Evolutionary conservation across 2,329 filamentous ascomycete genomes (phyloP).

Genomic region (Conoideocrella luteorostrata): DNA sequence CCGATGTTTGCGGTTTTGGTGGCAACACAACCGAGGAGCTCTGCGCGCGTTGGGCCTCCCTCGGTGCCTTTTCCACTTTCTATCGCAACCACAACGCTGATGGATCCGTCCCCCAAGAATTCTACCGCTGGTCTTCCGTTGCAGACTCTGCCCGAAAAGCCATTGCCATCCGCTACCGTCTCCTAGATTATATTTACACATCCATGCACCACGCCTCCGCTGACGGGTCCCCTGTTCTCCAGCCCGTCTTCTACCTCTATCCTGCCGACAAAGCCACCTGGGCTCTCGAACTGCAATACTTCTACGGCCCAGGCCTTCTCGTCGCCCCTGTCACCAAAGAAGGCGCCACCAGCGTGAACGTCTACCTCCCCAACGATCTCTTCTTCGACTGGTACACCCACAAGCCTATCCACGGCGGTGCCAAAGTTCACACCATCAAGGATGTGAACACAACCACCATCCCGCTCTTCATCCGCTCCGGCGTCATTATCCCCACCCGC

Average conservation of each 20-base stretch:
- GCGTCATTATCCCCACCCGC: slow-evolving; percentile 58
- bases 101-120: slow-evolving; percentile 49
- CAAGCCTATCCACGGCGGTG: slow-evolving; percentile 33
- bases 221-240: slow-evolving; percentile 58
- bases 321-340: slow-evolving; percentile 43
- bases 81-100: slow-evolving; percentile 61
- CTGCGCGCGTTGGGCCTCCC: slow-evolving; percentile 61
- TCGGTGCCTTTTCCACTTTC: slow-evolving; percentile 66
- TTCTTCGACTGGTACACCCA: slow-evolving; percentile 51
- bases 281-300: slow-evolving; percentile 42
- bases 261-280: slow-evolving; percentile 42
- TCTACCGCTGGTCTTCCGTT: slow-evolving; percentile 62
- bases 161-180: slow-evolving; percentile 65
- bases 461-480: slow-evolving; percentile 62
- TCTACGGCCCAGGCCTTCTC: slow-evolving; percentile 42
- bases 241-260: slow-evolving; percentile 68
- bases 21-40: slow-evolving; percentile 55
- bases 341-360: slow-evolving; percentile 34
- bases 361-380: slow-evolving; percentile 42
- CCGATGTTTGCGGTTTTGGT: slow-evolving; percentile 73
- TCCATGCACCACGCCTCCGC: slow-evolving; percentile 54
- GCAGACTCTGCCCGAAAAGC: slow-evolving; percentile 59
- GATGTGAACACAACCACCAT: slow-evolving; percentile 41
- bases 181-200: slow-evolving; percentile 82
- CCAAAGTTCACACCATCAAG: slow-evolving; percentile 24